A percentile compares a stretch with the other conserved stretches of the same genome.
These are phyloP conservation scores for Vitis riparia DNA, from an alignment of 164 flowering plant species.

Conservation along the genomic window DNA sequence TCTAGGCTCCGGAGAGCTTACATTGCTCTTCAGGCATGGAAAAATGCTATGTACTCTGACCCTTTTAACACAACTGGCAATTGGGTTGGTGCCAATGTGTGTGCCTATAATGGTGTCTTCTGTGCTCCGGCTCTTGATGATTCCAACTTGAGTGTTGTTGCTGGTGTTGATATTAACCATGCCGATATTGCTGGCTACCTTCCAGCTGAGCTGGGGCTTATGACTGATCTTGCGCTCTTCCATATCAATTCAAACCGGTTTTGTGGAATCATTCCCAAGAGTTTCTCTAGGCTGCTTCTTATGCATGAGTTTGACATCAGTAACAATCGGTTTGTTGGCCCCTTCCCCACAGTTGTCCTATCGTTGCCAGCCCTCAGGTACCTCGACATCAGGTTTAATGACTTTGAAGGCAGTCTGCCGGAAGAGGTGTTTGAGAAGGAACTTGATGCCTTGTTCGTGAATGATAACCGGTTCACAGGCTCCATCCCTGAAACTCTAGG, in stretches of 20 bases:
- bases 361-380: slow-evolving; percentile 45
- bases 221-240: slow-evolving; percentile 65
- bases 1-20: slow-evolving; percentile 57
- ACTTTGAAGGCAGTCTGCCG: slow-evolving; percentile 75
- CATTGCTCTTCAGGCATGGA: slow-evolving; percentile 68
- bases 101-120: slow-evolving; percentile 65
- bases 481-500: slow-evolving; percentile 66
- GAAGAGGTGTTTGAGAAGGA: slow-evolving; percentile 48
- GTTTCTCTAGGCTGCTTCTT: slow-evolving; percentile 36
- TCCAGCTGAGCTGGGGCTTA: slow-evolving; percentile 63
- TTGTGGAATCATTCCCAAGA: slow-evolving; percentile 70
- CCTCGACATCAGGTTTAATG: slow-evolving; percentile 68
- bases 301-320: slow-evolving; percentile 71
- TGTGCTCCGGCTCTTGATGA: slow-evolving; percentile 64
- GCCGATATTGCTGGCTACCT: slow-evolving; percentile 79
- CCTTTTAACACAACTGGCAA: slow-evolving; percentile 54
- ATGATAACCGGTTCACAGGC: slow-evolving; percentile 63
- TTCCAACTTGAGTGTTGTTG: slow-evolving; percentile 47
- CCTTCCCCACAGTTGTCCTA: slow-evolving; percentile 61
- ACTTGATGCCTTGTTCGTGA: slow-evolving; percentile 69
- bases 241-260: slow-evolving; percentile 77
- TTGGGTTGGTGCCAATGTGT: slow-evolving; percentile 72
- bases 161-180: slow-evolving; percentile 70
- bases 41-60: slow-evolving; percentile 69
- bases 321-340: slow-evolving; percentile 79